Evolutionary conservation across 345 rosid species (phyloP).

Genomic region (Lenwebbia sp.): DNA sequence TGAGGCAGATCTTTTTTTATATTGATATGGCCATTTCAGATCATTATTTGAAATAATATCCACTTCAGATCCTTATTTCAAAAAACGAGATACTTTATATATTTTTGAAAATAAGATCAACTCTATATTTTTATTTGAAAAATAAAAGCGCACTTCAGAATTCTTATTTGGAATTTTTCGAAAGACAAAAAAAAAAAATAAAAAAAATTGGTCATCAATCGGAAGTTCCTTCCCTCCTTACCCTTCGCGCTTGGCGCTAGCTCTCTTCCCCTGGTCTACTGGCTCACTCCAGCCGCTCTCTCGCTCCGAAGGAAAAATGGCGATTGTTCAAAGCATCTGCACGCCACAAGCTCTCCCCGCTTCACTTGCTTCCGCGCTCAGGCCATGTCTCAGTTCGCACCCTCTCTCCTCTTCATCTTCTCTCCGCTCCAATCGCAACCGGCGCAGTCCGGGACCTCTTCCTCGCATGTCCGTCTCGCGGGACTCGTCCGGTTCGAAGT

Average conservation of each 20-base stretch:
- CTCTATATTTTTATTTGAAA: no score
- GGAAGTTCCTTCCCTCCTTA: background rate
- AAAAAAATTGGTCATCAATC: no score
- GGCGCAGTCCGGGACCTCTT: background rate
- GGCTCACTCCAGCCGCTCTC: background rate
- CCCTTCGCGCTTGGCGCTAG: background rate
- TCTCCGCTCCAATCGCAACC: background rate
- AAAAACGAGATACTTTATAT: no score
- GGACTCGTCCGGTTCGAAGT: slow-evolving; percentile 19
- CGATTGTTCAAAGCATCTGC: background rate
- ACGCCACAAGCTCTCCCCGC: background rate
- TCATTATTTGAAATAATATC: no score
- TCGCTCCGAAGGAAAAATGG: background rate
- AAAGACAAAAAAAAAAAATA: no score
- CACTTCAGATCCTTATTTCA: no score
- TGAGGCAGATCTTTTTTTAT: no score
- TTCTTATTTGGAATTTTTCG: no score
- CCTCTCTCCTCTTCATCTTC: background rate
- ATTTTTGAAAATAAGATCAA: no score
- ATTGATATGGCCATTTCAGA: no score
- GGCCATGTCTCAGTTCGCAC: background rate
- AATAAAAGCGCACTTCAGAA: no score
- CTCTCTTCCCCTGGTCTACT: background rate
- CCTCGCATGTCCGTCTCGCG: slow-evolving; percentile 16
- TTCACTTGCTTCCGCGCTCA: background rate